Base-by-base conservation (phyloP, 1,139 yeast genomes). In the Magnusiomyces fungicola region DNA sequence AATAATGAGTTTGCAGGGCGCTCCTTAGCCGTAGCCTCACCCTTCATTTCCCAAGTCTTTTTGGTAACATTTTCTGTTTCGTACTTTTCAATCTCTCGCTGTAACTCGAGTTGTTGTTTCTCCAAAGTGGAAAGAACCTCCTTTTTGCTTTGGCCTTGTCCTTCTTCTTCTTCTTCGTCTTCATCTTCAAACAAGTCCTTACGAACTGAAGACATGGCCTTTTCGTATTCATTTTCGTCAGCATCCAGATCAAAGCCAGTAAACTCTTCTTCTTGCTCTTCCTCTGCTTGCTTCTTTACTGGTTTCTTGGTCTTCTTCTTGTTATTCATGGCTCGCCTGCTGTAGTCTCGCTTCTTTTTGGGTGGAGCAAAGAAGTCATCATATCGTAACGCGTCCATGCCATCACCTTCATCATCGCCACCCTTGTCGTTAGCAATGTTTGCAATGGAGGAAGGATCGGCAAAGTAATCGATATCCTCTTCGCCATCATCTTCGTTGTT, bases 31-130 rank as follows among this genome's bases (percentile, higher is more conserved):
- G 78, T 76, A 1, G 88, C 89, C 68, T 92, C 98, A 67, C 98
- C 98, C 63, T 82, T 84, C 76, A 90, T 76, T 7, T 95, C 81
- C 98, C 98, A 92, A 61, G 82, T 82, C 71, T 92, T 92, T 54
- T 85, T 92, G 1, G 89, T 92, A 25, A 92, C 81, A 27, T 94
- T 82, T 63, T 90, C 97, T 34, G 81, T 79, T 68, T 92, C 98
- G 48, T 89, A 72, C 58, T 78, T 74, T 37, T 77, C 78, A 54
- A 92, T 92, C 66, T 92, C 95, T 40, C 76, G 74, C 61, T 83
- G 86, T 33, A 92, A 74, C 52, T 78, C 80, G 50, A 74, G 72
- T 65, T 90, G 97, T 63, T 89, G 95, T 59, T 79, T 84, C 65
- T 92, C 96, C 63, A 80, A 88, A 3, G 88, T 78, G 0, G 97